Conservation (phyloP, 345 rosid genomes). For the Salix brachista region DNA sequence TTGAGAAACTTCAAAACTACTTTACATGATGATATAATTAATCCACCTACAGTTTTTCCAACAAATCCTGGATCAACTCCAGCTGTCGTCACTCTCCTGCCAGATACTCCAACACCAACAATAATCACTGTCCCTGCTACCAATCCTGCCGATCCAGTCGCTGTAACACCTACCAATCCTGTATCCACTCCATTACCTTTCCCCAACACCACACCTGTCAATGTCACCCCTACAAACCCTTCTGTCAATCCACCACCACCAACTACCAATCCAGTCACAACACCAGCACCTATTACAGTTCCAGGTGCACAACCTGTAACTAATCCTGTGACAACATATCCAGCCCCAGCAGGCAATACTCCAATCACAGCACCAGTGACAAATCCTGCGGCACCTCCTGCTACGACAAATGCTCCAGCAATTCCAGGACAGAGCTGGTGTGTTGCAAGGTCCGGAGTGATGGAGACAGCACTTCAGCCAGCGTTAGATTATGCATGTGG, state of each 20-base stretch:
- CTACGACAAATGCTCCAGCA: constrained; percentile 54
- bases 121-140: constrained; percentile 54
- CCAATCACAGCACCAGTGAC: constrained; percentile 42
- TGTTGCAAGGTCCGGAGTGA: constrained; percentile 61
- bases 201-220: constrained; percentile 39
- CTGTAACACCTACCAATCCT: constrained; percentile 35
- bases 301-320: constrained; percentile 57
- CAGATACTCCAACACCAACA: constrained; percentile 47
- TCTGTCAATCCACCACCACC: constrained; percentile 47
- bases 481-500: constrained; percentile 98
- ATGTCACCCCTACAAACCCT: constrained; percentile 37
- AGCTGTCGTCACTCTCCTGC: constrained; percentile 15
- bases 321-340: constrained; percentile 68
- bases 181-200: constrained; percentile 24
- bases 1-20: constrained; percentile 18
- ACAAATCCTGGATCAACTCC: constrained; percentile 33
- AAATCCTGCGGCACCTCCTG: constrained; percentile 56
- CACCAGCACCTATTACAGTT: constrained; percentile 50
- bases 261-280: constrained; percentile 47
- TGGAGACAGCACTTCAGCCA: constrained; percentile 50
- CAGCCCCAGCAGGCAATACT: constrained; percentile 47
- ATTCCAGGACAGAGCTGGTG: constrained; percentile 87
- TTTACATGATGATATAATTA: constrained; percentile 31
- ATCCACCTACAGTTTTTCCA: constrained; percentile 33
- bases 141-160: constrained; percentile 38